phyloP scores from a whole-genome alignment of 495 filamentous ascomycete genomes.

The Xylaria palmicola region DNA sequence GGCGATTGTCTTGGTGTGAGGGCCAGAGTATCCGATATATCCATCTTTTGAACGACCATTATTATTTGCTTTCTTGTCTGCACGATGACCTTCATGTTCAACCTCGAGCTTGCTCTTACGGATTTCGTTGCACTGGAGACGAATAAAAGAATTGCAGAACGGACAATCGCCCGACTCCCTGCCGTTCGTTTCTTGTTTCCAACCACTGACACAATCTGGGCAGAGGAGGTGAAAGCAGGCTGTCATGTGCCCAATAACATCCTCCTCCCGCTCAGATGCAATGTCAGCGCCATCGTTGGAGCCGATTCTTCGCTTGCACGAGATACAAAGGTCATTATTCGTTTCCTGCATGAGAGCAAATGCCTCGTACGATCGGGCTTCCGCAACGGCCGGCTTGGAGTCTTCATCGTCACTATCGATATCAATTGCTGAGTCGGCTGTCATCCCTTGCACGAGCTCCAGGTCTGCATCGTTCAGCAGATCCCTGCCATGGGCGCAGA shows the following conservation, averaged over 20 bases:
- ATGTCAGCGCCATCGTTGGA: slow-evolving; percentile 49
- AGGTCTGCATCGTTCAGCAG: slow-evolving; percentile 81
- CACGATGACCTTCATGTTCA: slow-evolving; percentile 50
- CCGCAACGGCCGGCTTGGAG: slow-evolving; percentile 48
- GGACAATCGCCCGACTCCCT: slow-evolving; percentile 52
- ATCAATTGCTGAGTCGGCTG: slow-evolving; percentile 77
- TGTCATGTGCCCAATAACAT: slow-evolving; percentile 72
- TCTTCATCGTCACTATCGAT: slow-evolving; percentile 71
- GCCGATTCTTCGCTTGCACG: slow-evolving; percentile 65
- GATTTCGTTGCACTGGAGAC: slow-evolving; percentile 61
- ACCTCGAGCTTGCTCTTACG: slow-evolving; percentile 62
- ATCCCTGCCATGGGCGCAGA: slow-evolving; percentile 90
- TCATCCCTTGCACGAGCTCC: slow-evolving; percentile 72
- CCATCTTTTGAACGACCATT: slow-evolving; percentile 61
- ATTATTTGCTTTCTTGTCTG: slow-evolving; percentile 48
- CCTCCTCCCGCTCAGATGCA: slow-evolving; percentile 57
- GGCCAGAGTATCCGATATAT: slow-evolving; percentile 80
- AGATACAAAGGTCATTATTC: slow-evolving; percentile 65
- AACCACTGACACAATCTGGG: slow-evolving; percentile 61
- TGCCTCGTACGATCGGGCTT: slow-evolving; percentile 76
- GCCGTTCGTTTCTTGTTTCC: slow-evolving; percentile 40
- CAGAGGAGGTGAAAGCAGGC: slow-evolving; percentile 85
- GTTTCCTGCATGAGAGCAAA: slow-evolving; percentile 78
- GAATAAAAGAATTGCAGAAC: slow-evolving; percentile 62
- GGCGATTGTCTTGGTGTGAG: slow-evolving; percentile 85